These are phyloP conservation scores for Plectranthus barbatus DNA, from an alignment of 257 asterid species.

Conservation along the genomic window DNA sequence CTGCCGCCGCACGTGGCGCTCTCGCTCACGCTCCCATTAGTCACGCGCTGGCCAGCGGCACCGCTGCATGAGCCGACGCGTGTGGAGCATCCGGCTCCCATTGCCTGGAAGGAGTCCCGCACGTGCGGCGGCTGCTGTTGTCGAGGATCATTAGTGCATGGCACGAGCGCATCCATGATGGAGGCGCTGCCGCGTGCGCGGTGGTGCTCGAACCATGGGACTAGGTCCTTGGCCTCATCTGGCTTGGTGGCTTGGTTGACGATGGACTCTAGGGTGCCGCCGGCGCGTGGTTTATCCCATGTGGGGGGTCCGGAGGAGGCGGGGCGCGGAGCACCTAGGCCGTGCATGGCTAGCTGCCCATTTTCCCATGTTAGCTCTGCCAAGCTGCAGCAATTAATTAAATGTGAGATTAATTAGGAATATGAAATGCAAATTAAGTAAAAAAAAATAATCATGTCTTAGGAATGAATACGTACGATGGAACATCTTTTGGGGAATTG, in stretches of 20 bases:
- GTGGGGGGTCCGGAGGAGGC: constrained; percentile 7
- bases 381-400: constrained; percentile 23
- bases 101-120: no score
- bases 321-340: constrained; percentile 39
- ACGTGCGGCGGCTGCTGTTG: constrained; percentile 16
- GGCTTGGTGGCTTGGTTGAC: constrained; percentile 61
- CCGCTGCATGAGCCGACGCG: constrained; percentile 31
- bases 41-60: neutral
- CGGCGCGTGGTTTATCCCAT: constrained; percentile 50
- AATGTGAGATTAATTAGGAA: no score
- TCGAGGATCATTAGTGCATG: constrained; percentile 28
- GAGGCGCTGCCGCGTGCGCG: neutral
- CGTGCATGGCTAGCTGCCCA: constrained; percentile 64
- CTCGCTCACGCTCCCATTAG: constrained; percentile 38
- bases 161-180: constrained; percentile 57
- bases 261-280: constrained; percentile 64
- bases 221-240: constrained; percentile 4
- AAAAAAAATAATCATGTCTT: no score
- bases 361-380: no score
- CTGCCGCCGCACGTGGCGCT: constrained; percentile 44
- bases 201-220: constrained; percentile 38
- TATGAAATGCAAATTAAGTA: no score
- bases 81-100: constrained; percentile 34
- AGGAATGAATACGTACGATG: no score
- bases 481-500: no score